Evolutionary conservation across 2,329 filamentous ascomycete genomes (phyloP).

Genomic region (Neofusicoccum kwambonambiense): DNA sequence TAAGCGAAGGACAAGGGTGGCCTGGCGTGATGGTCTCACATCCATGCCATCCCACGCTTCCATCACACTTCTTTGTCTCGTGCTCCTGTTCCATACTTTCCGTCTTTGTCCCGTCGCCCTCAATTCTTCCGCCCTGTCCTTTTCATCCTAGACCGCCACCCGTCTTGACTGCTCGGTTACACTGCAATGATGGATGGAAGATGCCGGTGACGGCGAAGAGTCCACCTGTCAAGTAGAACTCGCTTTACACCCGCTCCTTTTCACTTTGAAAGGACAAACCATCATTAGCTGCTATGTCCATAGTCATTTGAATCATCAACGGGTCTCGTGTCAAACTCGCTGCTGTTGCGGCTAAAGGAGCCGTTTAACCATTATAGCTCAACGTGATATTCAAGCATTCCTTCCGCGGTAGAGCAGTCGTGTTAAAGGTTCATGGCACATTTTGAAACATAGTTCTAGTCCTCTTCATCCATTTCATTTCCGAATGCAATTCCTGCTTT

Average conservation of each 20-base stretch:
- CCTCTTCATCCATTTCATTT: constrained; percentile 8
- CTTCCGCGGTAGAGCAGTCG: no score
- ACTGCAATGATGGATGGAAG: no score
- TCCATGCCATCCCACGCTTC: not conserved
- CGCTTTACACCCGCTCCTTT: no score
- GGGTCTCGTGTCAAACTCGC: no score
- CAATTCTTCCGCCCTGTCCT: not conserved
- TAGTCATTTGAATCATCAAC: no score
- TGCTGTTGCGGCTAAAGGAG: no score
- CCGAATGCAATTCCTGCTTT: not conserved
- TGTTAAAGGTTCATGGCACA: not conserved
- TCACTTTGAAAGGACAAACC: no score
- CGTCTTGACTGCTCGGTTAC: no score
- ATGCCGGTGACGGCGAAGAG: no score
- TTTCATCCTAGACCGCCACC: no score
- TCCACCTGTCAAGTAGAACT: no score
- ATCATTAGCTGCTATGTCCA: no score
- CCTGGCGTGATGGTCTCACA: not conserved
- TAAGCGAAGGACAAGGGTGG: not conserved
- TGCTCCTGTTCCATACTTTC: not conserved
- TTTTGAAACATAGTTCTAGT: not conserved
- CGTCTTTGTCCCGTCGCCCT: not conserved
- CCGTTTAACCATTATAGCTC: not conserved
- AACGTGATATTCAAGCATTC: not conserved
- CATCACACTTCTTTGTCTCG: not conserved